Evolutionary conservation across 495 filamentous ascomycete genomes (phyloP).

Genomic region (Xylaria curta): DNA sequence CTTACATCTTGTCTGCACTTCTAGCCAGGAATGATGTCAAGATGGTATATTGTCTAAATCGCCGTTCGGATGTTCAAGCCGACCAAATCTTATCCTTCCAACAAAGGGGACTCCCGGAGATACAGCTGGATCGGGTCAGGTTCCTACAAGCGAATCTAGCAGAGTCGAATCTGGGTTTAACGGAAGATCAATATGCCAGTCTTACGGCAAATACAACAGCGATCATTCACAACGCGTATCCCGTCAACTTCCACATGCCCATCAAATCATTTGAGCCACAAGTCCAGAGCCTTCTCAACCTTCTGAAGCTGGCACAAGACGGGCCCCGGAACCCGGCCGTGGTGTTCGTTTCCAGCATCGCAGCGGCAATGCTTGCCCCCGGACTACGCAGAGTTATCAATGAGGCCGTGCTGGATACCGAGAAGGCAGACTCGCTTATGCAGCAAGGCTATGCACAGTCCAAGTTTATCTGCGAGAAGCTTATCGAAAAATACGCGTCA

Average conservation of each 20-base stretch:
- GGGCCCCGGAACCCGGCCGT: slow-evolving; percentile 26
- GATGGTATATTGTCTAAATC: slow-evolving; percentile 24
- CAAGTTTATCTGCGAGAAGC: slow-evolving; percentile 36
- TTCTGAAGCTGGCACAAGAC: slow-evolving; percentile 36
- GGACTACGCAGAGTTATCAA: slow-evolving; percentile 24
- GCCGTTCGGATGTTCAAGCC: not conserved
- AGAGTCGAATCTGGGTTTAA: slow-evolving; percentile 36
- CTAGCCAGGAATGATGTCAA: slow-evolving; percentile 11
- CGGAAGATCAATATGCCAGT: slow-evolving; percentile 28
- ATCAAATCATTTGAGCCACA: slow-evolving; percentile 41
- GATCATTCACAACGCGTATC: slow-evolving; percentile 47
- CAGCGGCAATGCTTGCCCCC: slow-evolving; percentile 25
- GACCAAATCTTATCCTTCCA: slow-evolving; percentile 17
- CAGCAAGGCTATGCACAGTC: slow-evolving; percentile 35
- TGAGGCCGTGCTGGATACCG: slow-evolving; percentile 29
- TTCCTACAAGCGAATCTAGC: slow-evolving; percentile 34
- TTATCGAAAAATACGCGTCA: slow-evolving; percentile 31
- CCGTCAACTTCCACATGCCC: slow-evolving; percentile 46
- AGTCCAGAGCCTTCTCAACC: slow-evolving; percentile 33
- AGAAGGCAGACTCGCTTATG: slow-evolving; percentile 23
- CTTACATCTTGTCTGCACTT: slow-evolving; percentile 21
- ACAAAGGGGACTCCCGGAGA: slow-evolving; percentile 11
- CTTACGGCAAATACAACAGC: slow-evolving; percentile 27
- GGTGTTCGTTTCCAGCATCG: slow-evolving; percentile 38
- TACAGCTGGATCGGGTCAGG: slow-evolving; percentile 3